Evolutionary conservation across 2,329 filamentous ascomycete species (phyloP), one percentile per base, ranked within the genome.

Genomic region (Diaporthe sp.): DNA sequence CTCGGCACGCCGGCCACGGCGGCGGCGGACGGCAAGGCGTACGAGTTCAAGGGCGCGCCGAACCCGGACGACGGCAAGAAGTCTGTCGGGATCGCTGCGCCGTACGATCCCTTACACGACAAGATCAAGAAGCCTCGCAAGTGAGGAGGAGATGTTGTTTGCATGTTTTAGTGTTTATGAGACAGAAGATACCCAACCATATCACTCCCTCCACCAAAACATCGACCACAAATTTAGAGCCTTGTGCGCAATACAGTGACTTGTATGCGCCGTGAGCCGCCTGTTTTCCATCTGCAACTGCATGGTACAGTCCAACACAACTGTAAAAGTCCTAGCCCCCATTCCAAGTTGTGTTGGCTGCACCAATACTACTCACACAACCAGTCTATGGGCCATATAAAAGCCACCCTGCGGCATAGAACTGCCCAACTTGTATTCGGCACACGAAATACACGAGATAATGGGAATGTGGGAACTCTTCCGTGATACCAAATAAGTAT

Each of bases 61-160:
- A 79, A 37, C 8, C 77, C 78, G 12, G 80, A 86, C 12, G 85
- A 82, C 76, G 86, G 87, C 76, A 85, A 87, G 77, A 83, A 81
- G 74, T 85, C 89, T 75, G 78, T 84, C 2, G 90, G 90, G 8
- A 83, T 92, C n/a, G 88, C 90, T 1, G 87, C 89, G 15, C 90
- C 91, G 3, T 92, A 90, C 79, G 85, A 85, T 10, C 91, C 90
- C 0, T 83, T 86, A 7, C 86, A 84, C 77, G 91, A 92, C 77
- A 87, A 84, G 75, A 82, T 81, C 78, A 84, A 83, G 75, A 70
- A 70, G 49, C 65, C 65, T 28, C 49, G 65, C 34, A 70, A 55
- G 49, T 70, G 46, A 55, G 25, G n/a, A n/a, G 44, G 34, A 39
- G 22, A 39, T 55, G 15, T 53, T 28, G 5, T 39, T 34, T 7